phyloP scores from a whole-genome alignment of 805 yeast genomes.

The Myxozyma monticola region DNA sequence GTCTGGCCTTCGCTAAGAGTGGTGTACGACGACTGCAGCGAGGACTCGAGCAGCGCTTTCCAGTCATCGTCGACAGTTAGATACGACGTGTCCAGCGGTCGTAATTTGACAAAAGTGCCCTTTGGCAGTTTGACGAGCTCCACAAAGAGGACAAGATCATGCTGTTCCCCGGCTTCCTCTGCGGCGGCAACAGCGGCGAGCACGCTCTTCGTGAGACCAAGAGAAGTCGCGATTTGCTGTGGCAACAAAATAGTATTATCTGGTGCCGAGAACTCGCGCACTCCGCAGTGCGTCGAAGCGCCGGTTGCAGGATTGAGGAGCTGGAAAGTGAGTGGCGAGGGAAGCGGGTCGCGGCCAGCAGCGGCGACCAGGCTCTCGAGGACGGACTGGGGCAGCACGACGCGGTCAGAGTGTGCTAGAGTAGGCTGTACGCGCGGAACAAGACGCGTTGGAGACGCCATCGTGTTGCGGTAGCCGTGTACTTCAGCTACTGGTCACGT shows the following conservation, averaged over 20 bases:
- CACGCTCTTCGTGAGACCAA: constrained; percentile 32
- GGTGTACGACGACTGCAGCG: constrained; percentile 52
- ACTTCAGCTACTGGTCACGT: no score
- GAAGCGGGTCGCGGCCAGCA: constrained; percentile 31
- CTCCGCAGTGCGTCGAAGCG: constrained; percentile 44
- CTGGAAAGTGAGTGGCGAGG: constrained; percentile 45
- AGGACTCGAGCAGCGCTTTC: constrained; percentile 55
- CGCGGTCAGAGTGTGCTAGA: constrained; percentile 28
- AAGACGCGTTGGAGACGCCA: constrained; percentile 6
- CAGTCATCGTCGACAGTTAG: constrained; percentile 45
- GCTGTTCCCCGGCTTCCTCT: neutral
- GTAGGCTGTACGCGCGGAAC: constrained; percentile 7
- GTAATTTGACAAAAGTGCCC: constrained; percentile 48
- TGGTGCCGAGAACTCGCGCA: constrained; percentile 50
- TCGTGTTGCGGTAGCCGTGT: no score
- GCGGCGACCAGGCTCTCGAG: constrained; percentile 25
- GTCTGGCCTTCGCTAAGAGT: constrained; percentile 47
- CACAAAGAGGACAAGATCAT: constrained; percentile 31
- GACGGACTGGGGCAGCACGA: constrained; percentile 31
- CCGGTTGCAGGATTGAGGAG: constrained; percentile 33
- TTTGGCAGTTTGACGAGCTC: constrained; percentile 44
- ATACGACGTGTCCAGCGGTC: constrained; percentile 43
- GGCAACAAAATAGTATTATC: constrained; percentile 45
- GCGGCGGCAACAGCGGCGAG: constrained; percentile 15
- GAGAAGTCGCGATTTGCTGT: constrained; percentile 36